Conservation (phyloP, 495 filamentous ascomycete species). For the Darksidea phi region DNA sequence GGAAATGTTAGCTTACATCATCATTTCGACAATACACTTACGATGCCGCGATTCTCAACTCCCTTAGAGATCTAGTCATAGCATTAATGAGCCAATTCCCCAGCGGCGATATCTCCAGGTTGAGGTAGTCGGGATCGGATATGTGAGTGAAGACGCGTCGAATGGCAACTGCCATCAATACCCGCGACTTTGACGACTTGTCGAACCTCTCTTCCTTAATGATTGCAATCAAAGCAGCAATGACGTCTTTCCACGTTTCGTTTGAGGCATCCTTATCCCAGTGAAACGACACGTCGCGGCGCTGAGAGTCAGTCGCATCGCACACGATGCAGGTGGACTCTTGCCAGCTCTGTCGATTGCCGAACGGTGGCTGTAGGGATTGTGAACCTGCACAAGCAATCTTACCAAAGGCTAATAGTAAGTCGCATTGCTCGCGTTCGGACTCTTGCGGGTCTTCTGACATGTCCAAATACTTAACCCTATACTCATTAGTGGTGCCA, state of each 20-base stretch:
- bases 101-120: constrained; percentile 62
- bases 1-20: constrained; percentile 4
- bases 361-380: constrained; percentile 3
- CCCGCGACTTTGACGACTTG: constrained; percentile 60
- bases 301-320: constrained; percentile 4
- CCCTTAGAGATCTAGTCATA: constrained; percentile 76
- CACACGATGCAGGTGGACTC: constrained; percentile 21
- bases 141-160: constrained; percentile 67
- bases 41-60: constrained; percentile 77
- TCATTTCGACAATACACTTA: constrained; percentile 1
- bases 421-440: constrained; percentile 7
- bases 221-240: constrained; percentile 57
- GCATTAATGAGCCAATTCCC: constrained; percentile 81
- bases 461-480: constrained; percentile 2
- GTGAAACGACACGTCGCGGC: background rate
- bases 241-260: constrained; percentile 48
- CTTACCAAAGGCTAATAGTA: constrained; percentile 23
- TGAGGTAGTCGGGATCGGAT: constrained; percentile 53
- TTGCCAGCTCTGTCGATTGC: background rate
- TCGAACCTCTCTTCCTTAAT: constrained; percentile 56
- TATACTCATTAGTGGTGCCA: background rate
- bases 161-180: constrained; percentile 70
- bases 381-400: constrained; percentile 29
- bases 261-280: constrained; percentile 25
- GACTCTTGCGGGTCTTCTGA: background rate